phyloP scores from a whole-genome alignment of 306 rosid genomes.

The Coriaria nepalensis region DNA sequence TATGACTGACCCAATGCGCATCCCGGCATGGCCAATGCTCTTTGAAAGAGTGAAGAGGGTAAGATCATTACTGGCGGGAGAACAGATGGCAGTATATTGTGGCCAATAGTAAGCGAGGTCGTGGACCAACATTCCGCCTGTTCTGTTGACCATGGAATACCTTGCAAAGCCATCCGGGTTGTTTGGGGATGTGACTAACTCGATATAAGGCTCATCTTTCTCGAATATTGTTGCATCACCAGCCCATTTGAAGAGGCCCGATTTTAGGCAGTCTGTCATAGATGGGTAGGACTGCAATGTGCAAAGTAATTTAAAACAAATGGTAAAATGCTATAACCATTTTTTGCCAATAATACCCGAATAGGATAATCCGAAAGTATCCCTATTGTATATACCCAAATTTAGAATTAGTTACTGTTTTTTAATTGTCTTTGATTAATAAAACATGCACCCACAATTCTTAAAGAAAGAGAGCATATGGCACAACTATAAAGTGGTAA shows the following conservation, averaged over 20 bases:
- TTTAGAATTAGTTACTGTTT: too few relatives aligned
- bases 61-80: constrained; percentile 46
- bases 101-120: constrained; percentile 98
- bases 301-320: too few relatives aligned
- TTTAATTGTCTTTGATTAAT: too few relatives aligned
- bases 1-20: constrained; percentile 64
- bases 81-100: constrained; percentile 65
- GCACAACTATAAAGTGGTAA: too few relatives aligned
- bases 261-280: constrained; percentile 61
- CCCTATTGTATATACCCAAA: too few relatives aligned
- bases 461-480: too few relatives aligned
- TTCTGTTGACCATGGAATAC: constrained; percentile 38
- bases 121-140: constrained; percentile 39
- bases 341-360: too few relatives aligned
- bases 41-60: constrained; percentile 71
- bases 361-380: too few relatives aligned
- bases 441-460: too few relatives aligned
- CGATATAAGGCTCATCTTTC: constrained; percentile 50
- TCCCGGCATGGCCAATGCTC: constrained; percentile 81
- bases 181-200: constrained; percentile 78
- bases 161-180: constrained; percentile 75
- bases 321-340: too few relatives aligned
- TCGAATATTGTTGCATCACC: constrained; percentile 49
- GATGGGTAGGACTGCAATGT: constrained; percentile 54
- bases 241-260: constrained; percentile 69